Evolutionary conservation across 2,329 filamentous ascomycete genomes (phyloP).

Genomic region (Fusarium euwallaceae): DNA sequence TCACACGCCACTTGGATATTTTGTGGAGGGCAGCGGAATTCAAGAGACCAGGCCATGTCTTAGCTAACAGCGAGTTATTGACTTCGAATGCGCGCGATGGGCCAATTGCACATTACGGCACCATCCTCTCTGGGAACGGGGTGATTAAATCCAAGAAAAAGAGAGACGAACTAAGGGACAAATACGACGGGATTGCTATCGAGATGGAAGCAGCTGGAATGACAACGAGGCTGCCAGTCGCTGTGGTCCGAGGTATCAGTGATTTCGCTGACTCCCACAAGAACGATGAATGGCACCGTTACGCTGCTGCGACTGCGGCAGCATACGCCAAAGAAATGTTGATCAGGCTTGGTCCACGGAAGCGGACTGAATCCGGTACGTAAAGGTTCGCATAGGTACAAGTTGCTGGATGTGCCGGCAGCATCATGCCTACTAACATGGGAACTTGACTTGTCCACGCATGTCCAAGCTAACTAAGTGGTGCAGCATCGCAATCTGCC

Average conservation of each 20-base stretch:
- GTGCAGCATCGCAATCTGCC: not conserved
- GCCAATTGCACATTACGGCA: not conserved
- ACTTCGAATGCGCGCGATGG: not conserved
- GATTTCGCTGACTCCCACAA: not conserved
- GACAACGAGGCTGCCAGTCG: not conserved
- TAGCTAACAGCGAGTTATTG: not conserved
- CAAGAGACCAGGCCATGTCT: not conserved
- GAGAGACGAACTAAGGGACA: not conserved
- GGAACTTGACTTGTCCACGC: not conserved
- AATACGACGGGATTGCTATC: not conserved
- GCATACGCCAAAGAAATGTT: not conserved
- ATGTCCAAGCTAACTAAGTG: not conserved
- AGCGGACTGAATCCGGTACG: not conserved
- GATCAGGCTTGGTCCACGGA: not conserved
- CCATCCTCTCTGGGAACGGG: not conserved
- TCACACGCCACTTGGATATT: not conserved
- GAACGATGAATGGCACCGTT: not conserved
- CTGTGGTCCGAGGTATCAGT: not conserved
- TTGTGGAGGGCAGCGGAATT: not conserved
- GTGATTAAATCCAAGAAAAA: not conserved
- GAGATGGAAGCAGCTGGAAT: not conserved
- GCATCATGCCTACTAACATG: not conserved
- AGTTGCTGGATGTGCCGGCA: not conserved
- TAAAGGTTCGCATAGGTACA: not conserved
- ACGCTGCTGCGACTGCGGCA: not conserved